Base-by-base conservation (phyloP, 108 stramenopile genomes). In the Nitzschia sp. region DNA sequence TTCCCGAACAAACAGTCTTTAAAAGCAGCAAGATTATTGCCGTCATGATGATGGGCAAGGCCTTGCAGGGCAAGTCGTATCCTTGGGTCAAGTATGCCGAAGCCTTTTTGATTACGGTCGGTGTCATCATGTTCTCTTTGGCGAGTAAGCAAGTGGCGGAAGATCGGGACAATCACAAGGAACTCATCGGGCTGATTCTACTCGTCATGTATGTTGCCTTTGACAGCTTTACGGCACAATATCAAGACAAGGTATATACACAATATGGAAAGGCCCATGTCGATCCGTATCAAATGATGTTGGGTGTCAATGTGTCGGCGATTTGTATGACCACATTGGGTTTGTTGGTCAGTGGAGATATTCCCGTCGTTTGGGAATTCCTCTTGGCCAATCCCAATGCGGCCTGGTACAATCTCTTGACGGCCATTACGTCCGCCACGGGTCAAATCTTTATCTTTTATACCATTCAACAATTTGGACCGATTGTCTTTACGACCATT, bases 281-380 rank as follows among this genome's bases (percentile, higher is more conserved):
- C 5, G 92, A 91, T 69, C 87, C 85, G 52, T 98, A 96, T 78
- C 97, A 98, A 78, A 99, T 99, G 99, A 99, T 99, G 99, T 77
- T 99, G 61, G 93, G 93, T 16, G 96, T 99, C 67, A 99, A 98
- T 68, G 88, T 79, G 29, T 96, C 96, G 45, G 94, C 97, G 28
- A 95, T 97, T 68, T 53, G 85, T 55, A 96, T 99, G 72, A 96
- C 97, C 2, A 85, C 93, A 16, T 44, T 78, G 23, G 97, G 94
- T 22, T 80, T 99, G 52, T 60, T 99, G 44, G 68, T 93, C 46
- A 76, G 91, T 41, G 95, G 96, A 5, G 97, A 99, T 71, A 78
- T 99, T 35, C 92, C 95, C 9, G 79, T 85, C 27, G 84, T 93
- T n/a, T 74, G 91, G 59, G 89, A 94, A 66, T 99, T 99, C 72